A percentile compares a stretch with the other conserved stretches of the same genome.
These are phyloP conservation scores for Tripterygium wilfordii DNA, from an alignment of 177 flowering plant genomes.

Conservation along the genomic window DNA sequence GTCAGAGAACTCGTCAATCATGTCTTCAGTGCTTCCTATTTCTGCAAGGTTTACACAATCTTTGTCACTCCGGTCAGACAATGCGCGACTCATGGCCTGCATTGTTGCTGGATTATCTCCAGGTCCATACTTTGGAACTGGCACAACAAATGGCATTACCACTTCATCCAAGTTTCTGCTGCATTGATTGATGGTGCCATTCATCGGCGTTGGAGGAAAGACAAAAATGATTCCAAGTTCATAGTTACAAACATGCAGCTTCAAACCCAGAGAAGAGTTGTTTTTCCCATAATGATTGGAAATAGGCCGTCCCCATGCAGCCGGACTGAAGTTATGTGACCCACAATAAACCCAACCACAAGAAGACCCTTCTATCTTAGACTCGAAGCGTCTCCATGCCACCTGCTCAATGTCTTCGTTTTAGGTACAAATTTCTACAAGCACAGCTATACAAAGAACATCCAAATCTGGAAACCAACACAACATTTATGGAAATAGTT, in stretches of 20 bases:
- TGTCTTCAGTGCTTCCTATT: constrained; percentile 17
- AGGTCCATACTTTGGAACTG: constrained; percentile 65
- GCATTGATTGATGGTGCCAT: neutral
- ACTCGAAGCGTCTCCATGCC: constrained; percentile 70
- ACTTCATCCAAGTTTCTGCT: constrained; percentile 52
- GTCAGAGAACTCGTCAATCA: constrained; percentile 37
- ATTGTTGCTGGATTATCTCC: constrained; percentile 73
- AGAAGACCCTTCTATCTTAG: constrained; percentile 41
- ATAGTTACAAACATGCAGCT: constrained; percentile 76
- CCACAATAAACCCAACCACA: constrained; percentile 95
- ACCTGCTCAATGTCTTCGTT: constrained; percentile 43
- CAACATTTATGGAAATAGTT: no score
- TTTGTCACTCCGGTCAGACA: constrained; percentile 29
- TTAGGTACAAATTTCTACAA: neutral
- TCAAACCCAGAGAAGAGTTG: constrained; percentile 20
- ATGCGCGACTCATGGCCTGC: constrained; percentile 70
- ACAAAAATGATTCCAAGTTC: constrained; percentile 80
- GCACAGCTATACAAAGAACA: neutral
- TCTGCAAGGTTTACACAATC: constrained; percentile 22
- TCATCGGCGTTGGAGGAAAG: constrained; percentile 50
- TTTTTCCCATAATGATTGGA: constrained; percentile 12
- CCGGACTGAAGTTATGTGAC: constrained; percentile 91
- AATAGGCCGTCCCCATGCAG: constrained; percentile 84
- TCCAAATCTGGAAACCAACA: no score
- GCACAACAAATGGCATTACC: constrained; percentile 67